Base-by-base conservation (phyloP, 2,329 filamentous ascomycete genomes). In the Zymoseptoria crescenta region DNA sequence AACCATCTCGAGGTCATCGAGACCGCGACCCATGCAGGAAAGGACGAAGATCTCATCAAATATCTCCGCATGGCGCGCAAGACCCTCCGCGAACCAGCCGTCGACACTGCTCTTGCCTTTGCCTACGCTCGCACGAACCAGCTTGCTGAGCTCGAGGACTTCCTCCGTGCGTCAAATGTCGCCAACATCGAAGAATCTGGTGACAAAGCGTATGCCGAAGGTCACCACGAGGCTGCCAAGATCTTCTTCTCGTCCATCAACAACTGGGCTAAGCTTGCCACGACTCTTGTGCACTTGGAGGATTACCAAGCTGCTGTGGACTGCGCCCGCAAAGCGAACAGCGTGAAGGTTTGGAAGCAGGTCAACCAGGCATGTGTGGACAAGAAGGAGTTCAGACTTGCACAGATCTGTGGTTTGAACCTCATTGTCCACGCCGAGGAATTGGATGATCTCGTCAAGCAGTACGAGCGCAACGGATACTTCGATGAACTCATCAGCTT, bases 191-290 rank as follows among this genome's bases (percentile, higher is more conserved):
- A 99, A 74, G 89, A 94, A 68, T 97, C 91, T 60, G 94, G 94
- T 80, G 94, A 99, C 82, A 96, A 96, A 81, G 93, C 94, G 21
- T 97, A 96, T 67, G 88, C 87, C 64, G 94, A 99, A 77, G 93
- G 93, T 61, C 87, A 90, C 71, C 93, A 94, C 71, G 88, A 97
- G 80, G 94, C 94, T 50, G 91, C 94, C 65, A 99, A 99, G 84
- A 97, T 99, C 72, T 99, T 97, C 83, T 99, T 87, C 80, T 91
- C 86, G 58, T 97, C 90, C 79, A 96, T 99, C 73, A 99, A 94
- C 57, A 99, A 99, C 83, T 99, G 94, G 94, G 93, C 93, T 58
- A 99, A 99, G 81, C 86, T 99, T 69, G 92, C 94, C 13, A 97
- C 94, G 9, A 99, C 94, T 9, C 84, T 97, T 61, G 94, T 99